Evolutionary conservation across 768 basidiomycete species (phyloP).

Genomic region (Tulasnella sp.): DNA sequence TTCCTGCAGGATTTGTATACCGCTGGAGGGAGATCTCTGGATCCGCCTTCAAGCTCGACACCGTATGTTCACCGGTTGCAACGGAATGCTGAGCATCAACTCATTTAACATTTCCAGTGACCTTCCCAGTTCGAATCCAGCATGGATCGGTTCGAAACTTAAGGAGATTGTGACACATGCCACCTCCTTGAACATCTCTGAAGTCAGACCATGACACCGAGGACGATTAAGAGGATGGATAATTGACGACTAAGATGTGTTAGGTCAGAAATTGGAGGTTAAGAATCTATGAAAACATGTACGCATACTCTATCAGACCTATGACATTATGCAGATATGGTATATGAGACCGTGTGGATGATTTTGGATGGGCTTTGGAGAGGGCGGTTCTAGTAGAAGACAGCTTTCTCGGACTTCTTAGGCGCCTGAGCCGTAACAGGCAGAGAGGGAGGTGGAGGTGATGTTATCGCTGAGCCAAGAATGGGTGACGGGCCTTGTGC

Average conservation of each 20-base stretch:
- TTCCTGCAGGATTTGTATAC: neutral
- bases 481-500: neutral
- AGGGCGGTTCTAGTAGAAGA: neutral
- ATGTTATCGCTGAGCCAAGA: neutral
- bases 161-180: neutral
- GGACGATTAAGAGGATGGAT: neutral
- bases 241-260: neutral
- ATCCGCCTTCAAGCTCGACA: neutral
- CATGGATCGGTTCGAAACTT: neutral
- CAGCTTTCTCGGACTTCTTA: neutral
- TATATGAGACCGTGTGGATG: neutral
- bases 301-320: neutral
- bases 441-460: neutral
- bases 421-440: neutral
- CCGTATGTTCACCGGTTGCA: neutral
- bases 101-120: neutral
- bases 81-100: neutral
- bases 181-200: neutral
- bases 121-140: neutral
- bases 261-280: neutral
- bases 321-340: conserved; percentile 4
- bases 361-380: neutral
- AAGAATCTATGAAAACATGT: neutral
- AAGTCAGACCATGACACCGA: neutral
- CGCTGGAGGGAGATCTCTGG: neutral